Evolutionary conservation across 2,329 filamentous ascomycete species (phyloP), one percentile per base, ranked within the genome.

Genomic region (Talaromyces pinophilus): DNA sequence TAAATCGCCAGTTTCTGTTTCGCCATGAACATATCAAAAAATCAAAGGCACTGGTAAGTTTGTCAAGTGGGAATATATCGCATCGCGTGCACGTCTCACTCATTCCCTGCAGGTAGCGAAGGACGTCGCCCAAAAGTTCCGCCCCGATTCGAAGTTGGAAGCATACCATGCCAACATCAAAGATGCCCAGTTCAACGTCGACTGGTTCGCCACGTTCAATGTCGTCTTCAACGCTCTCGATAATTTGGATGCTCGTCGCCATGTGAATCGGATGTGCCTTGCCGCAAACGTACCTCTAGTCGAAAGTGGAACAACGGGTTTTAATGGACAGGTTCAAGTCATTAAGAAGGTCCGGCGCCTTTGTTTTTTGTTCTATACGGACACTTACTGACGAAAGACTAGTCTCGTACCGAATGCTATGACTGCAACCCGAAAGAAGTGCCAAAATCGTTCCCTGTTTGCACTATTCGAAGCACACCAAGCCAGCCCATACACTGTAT

Each of bases 401-500:
- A 67, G 65, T 54, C 61, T 46, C 82, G 90, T 67, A 97, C 94
- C 1, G 94, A 96, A 73, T 99, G 95, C 81, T 99, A 99, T 78
- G 95, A 99, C 76, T 99, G 95, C 81, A 91, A 88, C 15, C 86
- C 88, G 1, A 99, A 99, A 78, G 91, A 94, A 68, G 88, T 90
- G 1, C 94, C 94, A 5, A 98, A 97, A 77, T 91, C 90, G 1
- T 98, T 96, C 74, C 93, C 95, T 1, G 93, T 98, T 50, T 99
- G 95, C 81, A 99, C 95, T 1, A 98, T 99, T 72, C 88, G 95
- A 77, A 97, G 92, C 77, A 99, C 93, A 0, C 95, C 95, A 0
- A 96, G 91, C 70, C 94, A 98, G 73, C 92, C 94, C 0, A 98
- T 99, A 52, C 95, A 99, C 80, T 98, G 95, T 81, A 99, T 99